Conservation (phyloP, 176 grass and related monocot species). For the Elymus sibiricus region DNA sequence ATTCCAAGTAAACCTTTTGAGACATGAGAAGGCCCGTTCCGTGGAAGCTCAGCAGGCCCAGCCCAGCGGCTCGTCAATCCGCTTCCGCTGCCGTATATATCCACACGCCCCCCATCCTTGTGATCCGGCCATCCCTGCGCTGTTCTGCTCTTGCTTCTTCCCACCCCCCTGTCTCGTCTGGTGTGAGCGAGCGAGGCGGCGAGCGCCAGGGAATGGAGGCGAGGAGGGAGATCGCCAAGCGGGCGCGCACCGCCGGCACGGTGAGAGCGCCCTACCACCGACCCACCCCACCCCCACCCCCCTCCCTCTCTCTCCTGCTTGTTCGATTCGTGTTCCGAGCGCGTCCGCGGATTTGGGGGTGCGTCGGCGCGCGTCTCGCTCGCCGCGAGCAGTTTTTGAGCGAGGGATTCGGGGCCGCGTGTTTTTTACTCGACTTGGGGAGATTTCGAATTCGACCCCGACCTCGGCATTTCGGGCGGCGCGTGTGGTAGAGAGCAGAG, state of each 20-base stretch:
- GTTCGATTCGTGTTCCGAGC: background rate
- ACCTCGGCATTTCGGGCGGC: background rate
- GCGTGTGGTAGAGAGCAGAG: background rate
- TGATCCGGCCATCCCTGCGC: background rate
- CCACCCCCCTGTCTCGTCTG: background rate
- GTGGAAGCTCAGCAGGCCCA: background rate
- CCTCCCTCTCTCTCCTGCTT: background rate
- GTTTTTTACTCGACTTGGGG: background rate
- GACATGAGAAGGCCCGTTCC: background rate
- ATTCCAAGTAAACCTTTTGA: background rate
- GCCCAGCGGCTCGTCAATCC: background rate
- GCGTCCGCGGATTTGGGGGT: background rate
- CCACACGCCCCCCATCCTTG: background rate
- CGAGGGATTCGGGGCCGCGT: background rate
- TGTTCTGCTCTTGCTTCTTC: background rate
- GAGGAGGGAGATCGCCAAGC: conserved; percentile 30
- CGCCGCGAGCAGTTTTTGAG: background rate
- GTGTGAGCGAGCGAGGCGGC: background rate
- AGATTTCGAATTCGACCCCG: background rate
- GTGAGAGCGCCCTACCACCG: background rate
- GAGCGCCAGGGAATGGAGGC: background rate
- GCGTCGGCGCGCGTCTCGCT: background rate
- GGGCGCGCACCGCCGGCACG: conserved; percentile 36
- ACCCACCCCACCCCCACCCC: too few species aligned
- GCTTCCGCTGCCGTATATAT: background rate